Evolutionary conservation across 306 rosid species (phyloP).

Genomic region (Ziziphus jujuba): DNA sequence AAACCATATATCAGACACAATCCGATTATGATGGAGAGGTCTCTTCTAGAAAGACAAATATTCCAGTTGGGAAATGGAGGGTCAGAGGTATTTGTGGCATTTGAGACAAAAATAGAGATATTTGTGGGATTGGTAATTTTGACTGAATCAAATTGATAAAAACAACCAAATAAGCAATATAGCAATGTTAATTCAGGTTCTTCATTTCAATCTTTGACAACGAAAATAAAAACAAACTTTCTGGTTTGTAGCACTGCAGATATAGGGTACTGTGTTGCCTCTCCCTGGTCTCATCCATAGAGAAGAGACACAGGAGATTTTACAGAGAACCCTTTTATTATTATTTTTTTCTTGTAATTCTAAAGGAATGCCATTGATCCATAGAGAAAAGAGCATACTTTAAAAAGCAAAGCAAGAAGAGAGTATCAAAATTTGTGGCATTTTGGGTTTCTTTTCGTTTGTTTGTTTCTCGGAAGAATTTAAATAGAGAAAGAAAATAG

Average conservation of each 20-base stretch:
- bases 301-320: too few species aligned
- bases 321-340: too few species aligned
- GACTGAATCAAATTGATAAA: slow-evolving; percentile 29
- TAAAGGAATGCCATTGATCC: too few species aligned
- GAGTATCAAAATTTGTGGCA: too few species aligned
- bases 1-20: too few species aligned
- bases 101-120: not conserved
- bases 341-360: too few species aligned
- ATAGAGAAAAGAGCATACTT: too few species aligned
- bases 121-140: slow-evolving; percentile 16
- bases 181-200: not conserved
- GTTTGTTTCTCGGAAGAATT: too few species aligned
- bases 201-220: not conserved
- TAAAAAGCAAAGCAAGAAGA: slow-evolving; percentile 13
- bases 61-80: not conserved
- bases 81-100: slow-evolving; percentile 20
- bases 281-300: too few species aligned
- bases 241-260: too few species aligned
- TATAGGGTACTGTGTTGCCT: too few species aligned
- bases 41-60: not conserved
- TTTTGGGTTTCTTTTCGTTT: too few species aligned
- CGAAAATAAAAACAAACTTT: not conserved
- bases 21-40: slow-evolving; percentile 23
- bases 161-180: not conserved
- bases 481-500: not conserved